These are phyloP conservation scores for Lachancea lanzarotensis DNA, from an alignment of 805 yeast genomes.

Conservation along the genomic window DNA sequence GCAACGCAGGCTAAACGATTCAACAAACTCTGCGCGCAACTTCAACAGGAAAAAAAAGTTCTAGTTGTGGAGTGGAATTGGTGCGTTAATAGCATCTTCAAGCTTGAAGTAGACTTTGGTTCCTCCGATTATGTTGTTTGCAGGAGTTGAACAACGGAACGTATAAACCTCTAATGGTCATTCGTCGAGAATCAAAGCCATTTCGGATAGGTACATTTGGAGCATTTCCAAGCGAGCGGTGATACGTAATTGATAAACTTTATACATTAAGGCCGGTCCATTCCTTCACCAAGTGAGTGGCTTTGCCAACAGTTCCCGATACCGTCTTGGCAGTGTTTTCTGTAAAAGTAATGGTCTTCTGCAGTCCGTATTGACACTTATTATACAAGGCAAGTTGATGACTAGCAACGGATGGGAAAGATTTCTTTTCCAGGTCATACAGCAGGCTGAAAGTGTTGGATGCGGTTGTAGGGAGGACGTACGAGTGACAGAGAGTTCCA, in stretches of 20 bases:
- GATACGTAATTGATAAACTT: neutral
- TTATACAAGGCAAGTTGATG: conserved; percentile 20
- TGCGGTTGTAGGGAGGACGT: conserved; percentile 55
- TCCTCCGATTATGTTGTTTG: conserved; percentile 9
- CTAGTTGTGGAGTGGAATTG: conserved; percentile 32
- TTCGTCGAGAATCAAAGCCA: too few relatives aligned
- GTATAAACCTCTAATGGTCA: too few relatives aligned
- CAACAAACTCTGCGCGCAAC: conserved; percentile 12
- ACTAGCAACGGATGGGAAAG: conserved; percentile 22
- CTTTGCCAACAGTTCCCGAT: conserved; percentile 1
- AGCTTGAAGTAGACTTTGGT: conserved; percentile 14
- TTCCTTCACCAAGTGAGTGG: conserved; percentile 10
- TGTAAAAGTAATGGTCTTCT: conserved; percentile 2
- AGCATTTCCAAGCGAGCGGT: neutral
- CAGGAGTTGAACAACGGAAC: neutral
- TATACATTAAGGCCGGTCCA: conserved; percentile 23
- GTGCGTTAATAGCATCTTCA: conserved; percentile 28
- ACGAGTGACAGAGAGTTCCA: conserved; percentile 47
- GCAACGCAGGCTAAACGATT: conserved; percentile 27
- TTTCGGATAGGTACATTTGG: too few relatives aligned
- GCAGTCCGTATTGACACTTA: conserved; percentile 1
- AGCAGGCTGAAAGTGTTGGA: conserved; percentile 40
- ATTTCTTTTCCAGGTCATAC: conserved; percentile 43
- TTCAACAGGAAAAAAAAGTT: conserved; percentile 7
- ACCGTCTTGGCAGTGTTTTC: neutral